Percentiles rank a stretch among this genome's conserved stretches.
phyloP scores from a whole-genome alignment of 345 rosid species.

The Eucalyptus decipiens region DNA sequence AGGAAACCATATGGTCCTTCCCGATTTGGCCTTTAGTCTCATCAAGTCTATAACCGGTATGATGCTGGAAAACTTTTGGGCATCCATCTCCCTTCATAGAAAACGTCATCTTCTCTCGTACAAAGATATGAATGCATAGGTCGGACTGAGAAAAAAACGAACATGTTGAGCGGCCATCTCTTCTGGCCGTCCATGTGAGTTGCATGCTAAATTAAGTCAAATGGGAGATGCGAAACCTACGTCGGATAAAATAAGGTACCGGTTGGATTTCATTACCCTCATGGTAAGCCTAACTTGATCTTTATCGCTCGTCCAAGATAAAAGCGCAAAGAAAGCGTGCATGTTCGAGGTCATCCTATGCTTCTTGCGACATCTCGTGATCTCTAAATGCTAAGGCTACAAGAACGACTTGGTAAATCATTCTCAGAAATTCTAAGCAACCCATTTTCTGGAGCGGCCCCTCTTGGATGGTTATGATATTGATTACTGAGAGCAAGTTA shows the following conservation, averaged over 20 bases:
- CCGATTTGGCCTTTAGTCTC: not conserved
- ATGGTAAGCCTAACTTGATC: conserved; percentile 6
- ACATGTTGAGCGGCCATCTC: not conserved
- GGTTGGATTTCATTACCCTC: not conserved
- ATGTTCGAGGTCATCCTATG: not conserved
- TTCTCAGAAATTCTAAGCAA: not conserved
- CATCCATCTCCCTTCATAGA: not conserved
- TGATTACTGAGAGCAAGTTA: not conserved
- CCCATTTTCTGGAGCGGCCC: not conserved
- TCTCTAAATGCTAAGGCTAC: not conserved
- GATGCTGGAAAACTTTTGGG: not conserved
- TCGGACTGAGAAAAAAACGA: not conserved
- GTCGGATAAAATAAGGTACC: not conserved
- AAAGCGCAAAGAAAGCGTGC: not conserved
- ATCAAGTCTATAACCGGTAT: not conserved
- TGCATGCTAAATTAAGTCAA: not conserved
- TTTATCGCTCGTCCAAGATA: not conserved
- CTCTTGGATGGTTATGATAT: not conserved
- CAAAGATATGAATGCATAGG: not conserved
- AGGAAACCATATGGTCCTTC: not conserved
- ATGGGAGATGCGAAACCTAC: not conserved
- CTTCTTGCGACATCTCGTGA: not conserved
- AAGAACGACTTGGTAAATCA: not conserved
- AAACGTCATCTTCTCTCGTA: not conserved
- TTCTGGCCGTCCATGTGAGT: not conserved